These are phyloP conservation scores for Tuber borchii DNA, from an alignment of 495 filamentous ascomycete genomes.

Conservation along the genomic window DNA sequence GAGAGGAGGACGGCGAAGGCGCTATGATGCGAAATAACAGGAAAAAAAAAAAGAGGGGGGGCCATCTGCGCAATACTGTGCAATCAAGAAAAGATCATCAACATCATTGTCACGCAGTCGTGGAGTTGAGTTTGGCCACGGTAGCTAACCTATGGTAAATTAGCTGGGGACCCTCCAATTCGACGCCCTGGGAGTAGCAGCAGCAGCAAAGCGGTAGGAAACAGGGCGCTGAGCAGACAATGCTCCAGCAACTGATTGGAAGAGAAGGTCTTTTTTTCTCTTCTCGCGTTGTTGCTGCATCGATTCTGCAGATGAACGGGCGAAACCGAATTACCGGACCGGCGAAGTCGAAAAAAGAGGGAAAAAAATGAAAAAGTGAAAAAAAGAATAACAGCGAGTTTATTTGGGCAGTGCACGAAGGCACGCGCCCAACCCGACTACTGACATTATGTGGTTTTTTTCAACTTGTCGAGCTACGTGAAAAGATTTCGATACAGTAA, in stretches of 20 bases:
- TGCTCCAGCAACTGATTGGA: neutral
- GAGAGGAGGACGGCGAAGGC: neutral
- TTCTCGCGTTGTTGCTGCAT: neutral
- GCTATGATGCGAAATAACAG: neutral
- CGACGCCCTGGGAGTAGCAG: neutral
- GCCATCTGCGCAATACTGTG: neutral
- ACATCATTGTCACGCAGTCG: neutral
- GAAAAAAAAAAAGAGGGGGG: neutral
- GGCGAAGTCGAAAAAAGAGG: neutral
- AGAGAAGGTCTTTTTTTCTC: neutral
- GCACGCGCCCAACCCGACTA: neutral
- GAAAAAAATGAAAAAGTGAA: too few relatives aligned
- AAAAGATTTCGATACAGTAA: neutral
- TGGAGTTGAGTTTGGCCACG: neutral
- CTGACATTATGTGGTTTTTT: neutral
- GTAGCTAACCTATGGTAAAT: neutral
- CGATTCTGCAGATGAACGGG: constrained; percentile 4
- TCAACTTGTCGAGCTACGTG: neutral
- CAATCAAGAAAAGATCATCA: constrained; percentile 1
- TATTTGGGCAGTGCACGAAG: neutral
- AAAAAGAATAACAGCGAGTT: neutral
- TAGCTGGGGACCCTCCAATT: neutral
- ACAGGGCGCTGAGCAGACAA: neutral
- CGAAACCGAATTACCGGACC: constrained; percentile 3
- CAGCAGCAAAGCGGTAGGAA: neutral